Conservation (phyloP, 345 rosid genomes). For the Carallia brachiata region DNA sequence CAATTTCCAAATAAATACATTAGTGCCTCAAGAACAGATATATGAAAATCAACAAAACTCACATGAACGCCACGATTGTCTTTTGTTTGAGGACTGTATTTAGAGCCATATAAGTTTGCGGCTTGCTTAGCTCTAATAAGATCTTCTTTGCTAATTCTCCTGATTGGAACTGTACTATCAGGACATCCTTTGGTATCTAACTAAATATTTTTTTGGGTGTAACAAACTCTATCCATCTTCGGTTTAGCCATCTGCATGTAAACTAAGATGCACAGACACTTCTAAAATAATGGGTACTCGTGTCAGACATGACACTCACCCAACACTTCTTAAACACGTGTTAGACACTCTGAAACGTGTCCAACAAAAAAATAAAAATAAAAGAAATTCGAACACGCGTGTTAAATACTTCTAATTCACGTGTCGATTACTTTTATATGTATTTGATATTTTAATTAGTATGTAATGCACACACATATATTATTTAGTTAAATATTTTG, state of each 20-base stretch:
- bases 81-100: slow-evolving; percentile 9
- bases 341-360: too few species aligned
- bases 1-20: background rate
- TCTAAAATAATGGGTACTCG: too few species aligned
- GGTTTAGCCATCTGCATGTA: background rate
- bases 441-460: too few species aligned
- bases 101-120: slow-evolving; percentile 5
- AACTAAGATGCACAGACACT: too few species aligned
- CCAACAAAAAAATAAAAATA: too few species aligned
- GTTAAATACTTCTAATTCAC: too few species aligned
- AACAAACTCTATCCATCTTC: background rate
- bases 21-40: background rate
- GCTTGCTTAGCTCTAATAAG: slow-evolving; percentile 20
- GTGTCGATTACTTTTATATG: too few species aligned
- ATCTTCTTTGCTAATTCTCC: slow-evolving; percentile 31
- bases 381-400: too few species aligned
- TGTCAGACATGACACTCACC: too few species aligned
- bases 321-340: too few species aligned
- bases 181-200: slow-evolving; percentile 31
- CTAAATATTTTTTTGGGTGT: background rate
- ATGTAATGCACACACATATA: too few species aligned
- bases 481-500: too few species aligned
- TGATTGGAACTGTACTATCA: slow-evolving; percentile 39
- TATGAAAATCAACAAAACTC: slow-evolving; percentile 20
- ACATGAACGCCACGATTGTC: slow-evolving; percentile 29